These are phyloP conservation scores for Leccinum obscurum DNA, from an alignment of 768 basidiomycete species.

Conservation along the genomic window DNA sequence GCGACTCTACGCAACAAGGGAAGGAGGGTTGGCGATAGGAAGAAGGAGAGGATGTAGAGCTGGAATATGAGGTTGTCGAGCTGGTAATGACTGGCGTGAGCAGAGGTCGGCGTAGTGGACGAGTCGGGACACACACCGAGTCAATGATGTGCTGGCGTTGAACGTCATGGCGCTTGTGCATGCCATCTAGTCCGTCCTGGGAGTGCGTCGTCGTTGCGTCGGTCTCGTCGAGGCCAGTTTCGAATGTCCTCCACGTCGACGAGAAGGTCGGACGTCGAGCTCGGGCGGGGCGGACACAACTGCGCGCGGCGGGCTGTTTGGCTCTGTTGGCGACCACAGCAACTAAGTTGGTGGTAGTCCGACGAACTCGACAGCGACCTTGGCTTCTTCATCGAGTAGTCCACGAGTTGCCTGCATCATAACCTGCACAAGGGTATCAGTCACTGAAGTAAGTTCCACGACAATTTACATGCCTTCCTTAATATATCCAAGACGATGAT, in stretches of 20 bases:
- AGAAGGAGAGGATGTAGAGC: constrained; percentile 73
- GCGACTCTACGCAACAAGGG: constrained; percentile 44
- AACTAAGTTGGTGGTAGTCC: neutral
- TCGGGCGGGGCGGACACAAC: neutral
- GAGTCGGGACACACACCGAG: constrained; percentile 46
- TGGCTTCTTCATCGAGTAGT: too few species aligned
- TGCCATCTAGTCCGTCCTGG: constrained; percentile 39
- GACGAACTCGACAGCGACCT: too few species aligned
- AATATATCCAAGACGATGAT: too few species aligned
- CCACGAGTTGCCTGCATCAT: too few species aligned
- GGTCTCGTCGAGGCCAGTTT: constrained; percentile 4
- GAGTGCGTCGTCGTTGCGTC: constrained; percentile 19
- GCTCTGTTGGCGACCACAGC: constrained; percentile 23
- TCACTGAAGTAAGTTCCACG: too few species aligned
- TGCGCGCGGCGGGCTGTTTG: constrained; percentile 24
- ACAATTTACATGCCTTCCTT: too few species aligned
- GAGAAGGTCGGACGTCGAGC: constrained; percentile 2
- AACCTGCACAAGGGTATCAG: too few species aligned
- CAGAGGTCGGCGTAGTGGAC: constrained; percentile 8
- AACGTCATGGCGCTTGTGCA: constrained; percentile 62
- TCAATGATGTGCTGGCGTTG: constrained; percentile 71
- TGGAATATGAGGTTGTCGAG: constrained; percentile 72
- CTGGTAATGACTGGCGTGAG: constrained; percentile 36
- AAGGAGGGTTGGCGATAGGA: constrained; percentile 65
- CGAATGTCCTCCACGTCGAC: constrained; percentile 3